Conservation (phyloP, 345 rosid genomes). For the Angophora floribunda region DNA sequence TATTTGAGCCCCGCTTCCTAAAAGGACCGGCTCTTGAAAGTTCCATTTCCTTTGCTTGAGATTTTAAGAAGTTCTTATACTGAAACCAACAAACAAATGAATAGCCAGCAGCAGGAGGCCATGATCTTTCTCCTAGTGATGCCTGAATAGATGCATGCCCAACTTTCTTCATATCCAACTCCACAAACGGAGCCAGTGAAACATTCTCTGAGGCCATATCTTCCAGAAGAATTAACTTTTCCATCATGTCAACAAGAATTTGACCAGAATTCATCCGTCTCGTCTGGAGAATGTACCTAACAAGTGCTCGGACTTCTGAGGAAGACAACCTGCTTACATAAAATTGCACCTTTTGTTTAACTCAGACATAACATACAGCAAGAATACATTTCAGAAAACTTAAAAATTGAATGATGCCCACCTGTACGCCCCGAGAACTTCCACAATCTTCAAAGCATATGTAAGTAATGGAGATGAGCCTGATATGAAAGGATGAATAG, state of each 20-base stretch:
- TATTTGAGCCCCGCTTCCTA: constrained; percentile 38
- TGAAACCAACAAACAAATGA: constrained; percentile 99
- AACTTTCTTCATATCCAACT: constrained; percentile 91
- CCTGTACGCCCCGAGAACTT: constrained; percentile 97
- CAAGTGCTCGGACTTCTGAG: constrained; percentile 77
- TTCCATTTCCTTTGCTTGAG: constrained; percentile 60
- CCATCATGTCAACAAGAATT: constrained; percentile 88
- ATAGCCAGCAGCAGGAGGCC: constrained; percentile 99
- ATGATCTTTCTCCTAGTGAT: constrained; percentile 96
- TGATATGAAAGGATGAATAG: constrained; percentile 72
- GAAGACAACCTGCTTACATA: constrained; percentile 78
- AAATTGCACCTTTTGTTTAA: constrained; percentile 4
- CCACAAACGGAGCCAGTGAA: constrained; percentile 89
- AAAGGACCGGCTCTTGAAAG: constrained; percentile 42
- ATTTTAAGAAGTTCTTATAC: constrained; percentile 59
- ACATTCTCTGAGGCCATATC: constrained; percentile 73
- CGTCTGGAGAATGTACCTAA: constrained; percentile 82
- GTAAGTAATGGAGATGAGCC: constrained; percentile 82
- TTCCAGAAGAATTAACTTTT: constrained; percentile 80
- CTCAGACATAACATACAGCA: background rate
- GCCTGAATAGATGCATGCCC: constrained; percentile 98
- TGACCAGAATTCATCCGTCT: constrained; percentile 70
- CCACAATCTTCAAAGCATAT: constrained; percentile 88
- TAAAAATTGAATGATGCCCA: constrained; percentile 2
- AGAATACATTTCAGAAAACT: background rate